Evolutionary conservation across 768 basidiomycete genomes (phyloP).

Genomic region (Postia placenta): DNA sequence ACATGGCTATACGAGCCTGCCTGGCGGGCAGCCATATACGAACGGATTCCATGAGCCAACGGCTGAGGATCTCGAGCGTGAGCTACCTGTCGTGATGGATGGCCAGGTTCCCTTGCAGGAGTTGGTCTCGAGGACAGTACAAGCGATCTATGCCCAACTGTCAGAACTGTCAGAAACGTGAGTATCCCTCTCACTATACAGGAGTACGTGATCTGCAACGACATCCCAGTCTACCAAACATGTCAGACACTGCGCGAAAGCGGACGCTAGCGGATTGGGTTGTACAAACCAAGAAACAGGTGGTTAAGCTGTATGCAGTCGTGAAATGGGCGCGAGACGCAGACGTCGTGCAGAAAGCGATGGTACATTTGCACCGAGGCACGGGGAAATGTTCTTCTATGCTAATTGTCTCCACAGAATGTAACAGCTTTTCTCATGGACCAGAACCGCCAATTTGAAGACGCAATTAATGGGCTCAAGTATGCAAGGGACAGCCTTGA

Average conservation of each 20-base stretch:
- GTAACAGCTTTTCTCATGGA: conserved; percentile 82
- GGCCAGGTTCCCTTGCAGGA: conserved; percentile 72
- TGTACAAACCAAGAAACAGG: conserved; percentile 84
- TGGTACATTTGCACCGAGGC: conserved; percentile 42
- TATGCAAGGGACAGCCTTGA: conserved; percentile 66
- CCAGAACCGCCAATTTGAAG: conserved; percentile 81
- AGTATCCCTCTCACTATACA: conserved; percentile 21
- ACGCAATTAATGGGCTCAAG: conserved; percentile 54
- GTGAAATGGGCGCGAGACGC: conserved; percentile 86
- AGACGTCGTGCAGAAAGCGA: conserved; percentile 78
- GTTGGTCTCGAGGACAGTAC: conserved; percentile 68
- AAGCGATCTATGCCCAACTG: conserved; percentile 78
- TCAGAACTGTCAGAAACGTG: conserved; percentile 85
- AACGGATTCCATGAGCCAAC: conserved; percentile 34
- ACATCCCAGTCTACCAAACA: conserved; percentile 58
- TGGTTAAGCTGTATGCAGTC: conserved; percentile 83
- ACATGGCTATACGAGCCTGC: neutral
- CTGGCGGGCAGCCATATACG: neutral
- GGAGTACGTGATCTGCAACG: neutral
- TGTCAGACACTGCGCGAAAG: conserved; percentile 78
- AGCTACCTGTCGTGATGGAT: conserved; percentile 68
- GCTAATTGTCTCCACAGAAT: conserved; percentile 44
- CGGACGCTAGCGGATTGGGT: conserved; percentile 84
- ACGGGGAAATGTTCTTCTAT: neutral
- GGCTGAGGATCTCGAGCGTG: conserved; percentile 58